Evolutionary conservation across 2,329 filamentous ascomycete genomes (phyloP), one percentile per base, ranked within the genome.

Genomic region (Plenodomus lindquistii): DNA sequence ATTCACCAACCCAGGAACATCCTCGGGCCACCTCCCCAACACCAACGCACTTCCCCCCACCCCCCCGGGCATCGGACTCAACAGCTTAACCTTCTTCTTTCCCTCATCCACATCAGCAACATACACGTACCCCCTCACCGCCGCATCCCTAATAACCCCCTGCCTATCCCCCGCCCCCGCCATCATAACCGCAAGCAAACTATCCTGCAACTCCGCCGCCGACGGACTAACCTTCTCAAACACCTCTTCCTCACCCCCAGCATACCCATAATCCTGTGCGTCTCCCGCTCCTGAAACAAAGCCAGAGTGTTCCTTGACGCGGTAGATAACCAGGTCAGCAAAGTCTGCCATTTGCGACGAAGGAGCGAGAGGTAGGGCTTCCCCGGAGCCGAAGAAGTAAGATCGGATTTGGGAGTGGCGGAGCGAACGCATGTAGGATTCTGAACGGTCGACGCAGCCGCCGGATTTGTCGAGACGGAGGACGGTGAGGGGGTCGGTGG

Each of bases 111-210:
- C 90, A 53, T 96, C 90, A 1, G 90, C 87, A 15, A 97, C 88
- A 65, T 96, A 97, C 22, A 97, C 82, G 66, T 96, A 99, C 0
- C 94, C 94, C 81, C 95, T 88, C 22, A 97, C 86, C 46, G 87
- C 88, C 7, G 91, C 85, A 60, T 92, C 87, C 11, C 90, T 83
- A 37, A 97, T 85, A 1, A 84, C 81, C 40, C 89, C 85, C 6
- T 87, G 81, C 1, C 82, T 76, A 52, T 94, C 91, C 39, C 82
- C 85, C 0, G 83, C 73, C 2, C 83, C 81, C 38, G 88, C 91
- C 66, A 91, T 85, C 72, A 95, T 91, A 44, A 99, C 86, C 0
- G 93, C 91, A 8, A 97, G 77, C 0, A 96, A 81, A 68, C 87
- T 89, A 65, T 96, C 91, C 54, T 90, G 83, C 73, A 97, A 85